A percentile compares a stretch with the other conserved stretches of the same genome.
Evolutionary conservation across 352 stramenopile species (phyloP).

Genomic region (Phytophthora fragariae): DNA sequence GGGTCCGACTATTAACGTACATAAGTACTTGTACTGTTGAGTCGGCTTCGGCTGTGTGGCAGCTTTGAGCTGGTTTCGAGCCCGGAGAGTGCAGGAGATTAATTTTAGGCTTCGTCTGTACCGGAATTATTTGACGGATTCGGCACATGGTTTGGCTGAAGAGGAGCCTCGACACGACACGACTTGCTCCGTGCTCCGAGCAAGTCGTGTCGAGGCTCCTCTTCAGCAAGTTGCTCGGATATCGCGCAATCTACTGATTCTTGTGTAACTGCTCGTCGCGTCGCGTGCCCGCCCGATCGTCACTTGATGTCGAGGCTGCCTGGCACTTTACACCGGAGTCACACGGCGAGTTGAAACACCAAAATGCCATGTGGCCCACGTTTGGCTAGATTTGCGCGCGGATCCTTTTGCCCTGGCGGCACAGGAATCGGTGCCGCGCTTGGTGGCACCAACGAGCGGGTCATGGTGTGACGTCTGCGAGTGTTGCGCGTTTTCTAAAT

Average conservation of each 20-base stretch:
- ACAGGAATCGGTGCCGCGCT: neutral
- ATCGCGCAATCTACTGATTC: neutral
- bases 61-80: neutral
- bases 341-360: conserved; percentile 27
- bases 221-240: too few relatives aligned
- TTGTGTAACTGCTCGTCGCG: neutral
- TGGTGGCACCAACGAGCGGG: neutral
- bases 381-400: neutral
- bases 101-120: too few relatives aligned
- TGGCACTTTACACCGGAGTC: conserved; percentile 30
- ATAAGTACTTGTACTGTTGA: neutral
- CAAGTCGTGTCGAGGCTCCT: too few relatives aligned
- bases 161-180: neutral
- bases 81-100: too few relatives aligned
- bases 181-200: neutral
- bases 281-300: conserved; percentile 16
- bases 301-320: neutral
- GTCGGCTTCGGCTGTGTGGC: neutral
- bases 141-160: neutral
- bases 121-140: neutral
- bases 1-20: conserved; percentile 3
- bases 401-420: neutral
- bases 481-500: conserved; percentile 10
- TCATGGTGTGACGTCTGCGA: conserved; percentile 8
- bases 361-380: conserved; percentile 7